Percentiles rank a stretch among this genome's conserved stretches.
phyloP scores from a whole-genome alignment of 257 asterid species.

The Henckelia pumila region DNA sequence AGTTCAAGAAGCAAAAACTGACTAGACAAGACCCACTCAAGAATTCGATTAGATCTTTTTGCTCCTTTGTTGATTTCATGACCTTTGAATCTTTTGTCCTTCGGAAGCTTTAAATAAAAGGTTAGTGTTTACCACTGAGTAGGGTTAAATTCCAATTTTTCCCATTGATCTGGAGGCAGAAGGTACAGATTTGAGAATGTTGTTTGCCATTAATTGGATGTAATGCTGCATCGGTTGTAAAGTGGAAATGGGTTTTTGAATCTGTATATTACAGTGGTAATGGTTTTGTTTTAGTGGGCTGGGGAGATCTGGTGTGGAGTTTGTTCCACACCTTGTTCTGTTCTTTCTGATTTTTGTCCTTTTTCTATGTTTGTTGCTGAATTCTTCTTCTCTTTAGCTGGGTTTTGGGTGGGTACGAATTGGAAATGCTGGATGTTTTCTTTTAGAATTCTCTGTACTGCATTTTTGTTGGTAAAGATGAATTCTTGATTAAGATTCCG shows the following conservation, averaged over 20 bases:
- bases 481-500: constrained; percentile 17
- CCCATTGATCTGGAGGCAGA: constrained; percentile 18
- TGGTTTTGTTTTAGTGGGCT: constrained; percentile 32
- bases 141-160: constrained; percentile 21
- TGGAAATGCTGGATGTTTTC: constrained; percentile 21
- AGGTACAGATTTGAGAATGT: constrained; percentile 20
- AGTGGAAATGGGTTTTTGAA: constrained; percentile 27
- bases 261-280: constrained; percentile 30
- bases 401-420: constrained; percentile 11
- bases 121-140: constrained; percentile 19
- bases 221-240: constrained; percentile 20
- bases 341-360: constrained; percentile 19
- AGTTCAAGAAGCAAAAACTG: constrained; percentile 25
- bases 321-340: constrained; percentile 13
- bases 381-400: constrained; percentile 8
- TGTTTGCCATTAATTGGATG: constrained; percentile 28
- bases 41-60: constrained; percentile 40
- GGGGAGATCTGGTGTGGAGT: constrained; percentile 37
- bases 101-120: constrained; percentile 39
- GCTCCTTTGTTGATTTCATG: constrained; percentile 27
- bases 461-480: constrained; percentile 29
- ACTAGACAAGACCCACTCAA: constrained; percentile 31
- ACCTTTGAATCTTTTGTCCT: constrained; percentile 14
- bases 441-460: constrained; percentile 23
- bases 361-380: constrained; percentile 19